Conservation (phyloP, 345 rosid species). For the Sonneratia alba region DNA sequence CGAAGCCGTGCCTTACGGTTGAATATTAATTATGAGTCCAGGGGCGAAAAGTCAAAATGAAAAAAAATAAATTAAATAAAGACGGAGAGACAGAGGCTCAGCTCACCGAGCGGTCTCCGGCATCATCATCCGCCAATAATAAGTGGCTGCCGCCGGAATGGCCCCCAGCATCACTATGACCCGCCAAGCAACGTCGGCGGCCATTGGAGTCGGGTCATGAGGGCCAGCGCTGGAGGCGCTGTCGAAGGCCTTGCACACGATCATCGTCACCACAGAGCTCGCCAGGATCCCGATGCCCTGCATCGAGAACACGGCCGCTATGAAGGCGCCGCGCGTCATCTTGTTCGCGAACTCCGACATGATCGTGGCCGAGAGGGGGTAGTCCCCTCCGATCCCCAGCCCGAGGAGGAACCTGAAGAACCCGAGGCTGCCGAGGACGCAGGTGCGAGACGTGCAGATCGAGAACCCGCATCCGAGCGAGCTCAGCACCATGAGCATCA, state of each 20-base stretch:
- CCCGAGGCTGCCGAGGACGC: slow-evolving; percentile 48
- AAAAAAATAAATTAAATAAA: neutral
- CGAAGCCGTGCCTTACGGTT: no score
- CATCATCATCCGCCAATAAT: slow-evolving; percentile 77
- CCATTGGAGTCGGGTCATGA: slow-evolving; percentile 33
- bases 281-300: slow-evolving; percentile 62
- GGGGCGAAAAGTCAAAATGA: no score
- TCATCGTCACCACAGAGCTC: slow-evolving; percentile 48
- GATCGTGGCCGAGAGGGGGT: slow-evolving; percentile 70
- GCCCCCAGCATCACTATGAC: slow-evolving; percentile 74
- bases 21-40: no score
- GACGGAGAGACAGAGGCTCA: neutral
- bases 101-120: slow-evolving; percentile 48
- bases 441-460: slow-evolving; percentile 32
- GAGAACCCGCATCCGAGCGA: slow-evolving; percentile 64
- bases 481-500: slow-evolving; percentile 60
- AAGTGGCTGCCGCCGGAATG: slow-evolving; percentile 61
- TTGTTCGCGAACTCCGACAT: slow-evolving; percentile 75
- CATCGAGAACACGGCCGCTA: slow-evolving; percentile 78
- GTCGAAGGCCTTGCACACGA: slow-evolving; percentile 37
- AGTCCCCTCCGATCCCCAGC: slow-evolving; percentile 79
- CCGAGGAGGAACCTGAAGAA: slow-evolving; percentile 87
- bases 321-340: slow-evolving; percentile 62
- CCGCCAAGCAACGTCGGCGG: slow-evolving; percentile 57
- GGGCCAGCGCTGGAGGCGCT: slow-evolving; percentile 12